These are phyloP conservation scores for Inosperma sp. DNA, from an alignment of 768 basidiomycete genomes.

Conservation along the genomic window DNA sequence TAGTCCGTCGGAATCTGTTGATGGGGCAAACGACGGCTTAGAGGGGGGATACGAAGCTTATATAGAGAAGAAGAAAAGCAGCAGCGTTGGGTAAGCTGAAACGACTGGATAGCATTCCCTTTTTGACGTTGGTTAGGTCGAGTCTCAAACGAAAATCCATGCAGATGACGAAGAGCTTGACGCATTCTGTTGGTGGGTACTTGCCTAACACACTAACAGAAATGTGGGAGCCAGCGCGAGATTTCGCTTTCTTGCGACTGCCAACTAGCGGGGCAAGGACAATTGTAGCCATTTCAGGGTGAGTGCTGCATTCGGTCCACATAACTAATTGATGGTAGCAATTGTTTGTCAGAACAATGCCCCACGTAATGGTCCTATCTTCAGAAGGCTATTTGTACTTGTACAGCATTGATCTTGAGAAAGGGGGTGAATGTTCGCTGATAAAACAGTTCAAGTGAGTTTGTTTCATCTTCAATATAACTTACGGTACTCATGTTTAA, in stretches of 20 bases:
- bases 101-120: neutral
- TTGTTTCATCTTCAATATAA: neutral
- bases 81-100: slow-evolving; percentile 48
- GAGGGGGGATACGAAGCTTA: slow-evolving; percentile 86
- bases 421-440: slow-evolving; percentile 90
- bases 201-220: slow-evolving; percentile 87
- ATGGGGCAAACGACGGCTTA: slow-evolving; percentile 55
- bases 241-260: slow-evolving; percentile 87
- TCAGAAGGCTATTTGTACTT: slow-evolving; percentile 95
- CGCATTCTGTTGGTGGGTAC: slow-evolving; percentile 78
- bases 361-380: slow-evolving; percentile 96
- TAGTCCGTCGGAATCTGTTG: slow-evolving; percentile 64
- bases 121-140: slow-evolving; percentile 28
- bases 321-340: neutral
- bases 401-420: slow-evolving; percentile 93
- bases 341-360: slow-evolving; percentile 61
- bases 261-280: slow-evolving; percentile 75
- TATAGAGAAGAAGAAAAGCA: slow-evolving; percentile 69
- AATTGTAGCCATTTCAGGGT: slow-evolving; percentile 89
- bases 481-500: neutral
- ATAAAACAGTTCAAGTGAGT: slow-evolving; percentile 87
- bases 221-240: slow-evolving; percentile 94
- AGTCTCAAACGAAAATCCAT: slow-evolving; percentile 64
- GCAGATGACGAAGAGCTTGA: slow-evolving; percentile 69
- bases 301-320: slow-evolving; percentile 22